phyloP scores from a whole-genome alignment of 306 rosid genomes.

The Nissolia schottii region DNA sequence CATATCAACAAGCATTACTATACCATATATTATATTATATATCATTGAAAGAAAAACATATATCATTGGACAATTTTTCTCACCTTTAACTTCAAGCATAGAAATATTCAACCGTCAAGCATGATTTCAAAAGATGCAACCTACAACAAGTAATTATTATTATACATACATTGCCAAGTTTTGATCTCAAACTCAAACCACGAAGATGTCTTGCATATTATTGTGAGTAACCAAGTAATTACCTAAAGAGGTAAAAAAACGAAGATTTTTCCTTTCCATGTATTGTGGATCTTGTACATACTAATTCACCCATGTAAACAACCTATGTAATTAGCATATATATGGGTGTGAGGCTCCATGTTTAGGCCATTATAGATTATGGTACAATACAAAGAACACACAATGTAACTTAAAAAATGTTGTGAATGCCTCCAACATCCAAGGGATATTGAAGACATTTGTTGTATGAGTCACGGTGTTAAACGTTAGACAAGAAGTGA shows the following conservation, averaged over 20 bases:
- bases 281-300: constrained; percentile 3
- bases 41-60: too few species aligned
- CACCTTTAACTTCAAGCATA: neutral
- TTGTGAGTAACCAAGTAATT: neutral
- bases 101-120: neutral
- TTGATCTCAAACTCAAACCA: neutral
- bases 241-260: neutral
- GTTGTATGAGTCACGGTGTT: neutral
- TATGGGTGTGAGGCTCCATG: neutral
- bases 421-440: neutral
- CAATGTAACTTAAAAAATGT: neutral
- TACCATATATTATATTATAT: too few species aligned
- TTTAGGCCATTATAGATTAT: neutral
- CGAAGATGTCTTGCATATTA: neutral
- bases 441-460: neutral
- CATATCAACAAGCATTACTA: too few species aligned
- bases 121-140: neutral
- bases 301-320: neutral
- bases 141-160: neutral
- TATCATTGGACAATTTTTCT: too few species aligned
- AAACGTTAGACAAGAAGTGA: constrained; percentile 26
- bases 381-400: neutral
- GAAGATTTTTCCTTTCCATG: neutral
- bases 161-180: neutral
- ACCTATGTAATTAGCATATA: neutral